A percentile compares a stretch with the other conserved stretches of the same genome.
These are phyloP conservation scores for Mariannaea elegans DNA, from an alignment of 2,329 filamentous ascomycete species.

Conservation along the genomic window DNA sequence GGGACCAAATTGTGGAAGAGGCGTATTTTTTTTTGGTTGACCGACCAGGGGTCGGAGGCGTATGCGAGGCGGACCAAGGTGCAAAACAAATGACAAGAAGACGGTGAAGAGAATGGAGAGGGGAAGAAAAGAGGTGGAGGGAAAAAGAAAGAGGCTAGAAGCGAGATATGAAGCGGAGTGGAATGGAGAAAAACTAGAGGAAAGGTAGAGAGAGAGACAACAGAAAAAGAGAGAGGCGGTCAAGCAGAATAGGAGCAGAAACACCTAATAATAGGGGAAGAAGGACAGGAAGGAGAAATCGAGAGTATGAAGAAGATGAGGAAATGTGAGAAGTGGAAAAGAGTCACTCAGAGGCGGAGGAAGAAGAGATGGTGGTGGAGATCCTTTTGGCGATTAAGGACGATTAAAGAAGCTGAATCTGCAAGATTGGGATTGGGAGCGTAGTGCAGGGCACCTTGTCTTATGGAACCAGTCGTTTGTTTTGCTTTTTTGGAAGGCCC, in stretches of 20 bases:
- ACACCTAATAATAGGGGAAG: constrained; percentile 17
- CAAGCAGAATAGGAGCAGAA: constrained; percentile 21
- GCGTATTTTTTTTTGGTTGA: constrained; percentile 29
- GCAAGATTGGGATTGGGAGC: not conserved
- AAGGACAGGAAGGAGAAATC: constrained; percentile 5
- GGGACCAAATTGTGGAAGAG: constrained; percentile 10
- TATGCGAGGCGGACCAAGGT: constrained; percentile 33
- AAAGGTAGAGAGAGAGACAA: not conserved
- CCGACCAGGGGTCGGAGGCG: constrained; percentile 26
- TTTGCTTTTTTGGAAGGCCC: constrained; percentile 6
- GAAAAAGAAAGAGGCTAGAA: constrained; percentile 7
- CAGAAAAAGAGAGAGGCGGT: constrained; percentile 11
- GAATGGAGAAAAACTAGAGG: not conserved
- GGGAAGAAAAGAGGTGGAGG: constrained; percentile 17
- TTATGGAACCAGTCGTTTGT: constrained; percentile 8
- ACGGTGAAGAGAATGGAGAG: constrained; percentile 24
- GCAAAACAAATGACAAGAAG: constrained; percentile 23
- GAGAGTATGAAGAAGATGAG: constrained; percentile 22
- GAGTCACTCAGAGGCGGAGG: not conserved
- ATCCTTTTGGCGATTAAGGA: constrained; percentile 11
- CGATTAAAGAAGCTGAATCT: constrained; percentile 2
- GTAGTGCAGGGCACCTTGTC: constrained; percentile 16
- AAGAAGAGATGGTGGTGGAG: constrained; percentile 41
- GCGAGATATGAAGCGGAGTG: not conserved
- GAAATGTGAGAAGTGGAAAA: constrained; percentile 23